Evolutionary conservation across 2,329 filamentous ascomycete species (phyloP), one percentile per base, ranked within the genome.

Genomic region (Hirsutella thompsonii): DNA sequence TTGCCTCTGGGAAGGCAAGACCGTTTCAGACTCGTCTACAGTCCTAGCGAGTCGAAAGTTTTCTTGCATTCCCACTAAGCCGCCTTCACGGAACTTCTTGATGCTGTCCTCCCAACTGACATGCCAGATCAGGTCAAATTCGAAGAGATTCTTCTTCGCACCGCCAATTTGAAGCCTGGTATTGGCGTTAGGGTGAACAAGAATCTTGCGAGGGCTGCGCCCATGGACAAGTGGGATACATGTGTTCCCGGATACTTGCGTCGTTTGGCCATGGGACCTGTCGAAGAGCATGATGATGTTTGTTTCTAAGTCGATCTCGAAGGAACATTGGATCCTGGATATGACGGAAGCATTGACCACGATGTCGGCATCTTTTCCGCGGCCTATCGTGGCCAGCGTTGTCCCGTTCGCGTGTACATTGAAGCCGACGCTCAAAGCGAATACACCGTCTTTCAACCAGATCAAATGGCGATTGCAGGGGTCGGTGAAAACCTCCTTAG

Each of bases 261-360:
- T 39, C 8, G 43, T 42, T 11, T 36, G 36, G 18, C 6, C 14
- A 2, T 11, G 37, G 8, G 44, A 46, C 14, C 16, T 26, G 18
- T 46, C 44, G 11, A 32, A 39, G 16, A 46, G 44, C 44, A 44
- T 46, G 36, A 46, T 36, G 14, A 44, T 26, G n/a, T 33, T 20
- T 3, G 42, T 39, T 2, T 40, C 18, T 1, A 9, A 13, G 21
- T 43, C 39, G 16, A 46, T 34, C 8, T 40, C 36, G n/a, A 46
- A 46, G 2, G 42, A 46, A 26, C 42, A 44, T 29, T 46, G 44
- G 4, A 37, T 8, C 16, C 32, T 36, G 1, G 42, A 34, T 13
- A 38, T 44, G 14, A 10, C 29, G 8, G 19, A 29, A 18, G 38
- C 26, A 6, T 11, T 11, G 6, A 26, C 23, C 4, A 20, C 28